These are phyloP conservation scores for Melocanna baccifera DNA, from an alignment of 176 grass and related monocot species.

Conservation along the genomic window DNA sequence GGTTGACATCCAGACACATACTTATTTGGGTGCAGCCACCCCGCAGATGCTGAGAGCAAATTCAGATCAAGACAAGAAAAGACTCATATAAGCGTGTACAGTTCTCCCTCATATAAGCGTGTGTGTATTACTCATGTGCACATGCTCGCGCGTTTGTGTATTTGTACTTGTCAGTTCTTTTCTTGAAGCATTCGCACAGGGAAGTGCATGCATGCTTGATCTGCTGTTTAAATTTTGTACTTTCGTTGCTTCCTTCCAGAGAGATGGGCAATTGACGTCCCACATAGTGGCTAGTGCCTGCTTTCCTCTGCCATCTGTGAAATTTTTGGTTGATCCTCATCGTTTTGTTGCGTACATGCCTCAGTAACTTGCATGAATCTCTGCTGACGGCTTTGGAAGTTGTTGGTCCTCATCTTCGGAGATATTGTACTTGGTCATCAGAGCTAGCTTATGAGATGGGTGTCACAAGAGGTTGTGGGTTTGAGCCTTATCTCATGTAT, in stretches of 20 bases:
- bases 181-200: not conserved
- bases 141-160: not conserved
- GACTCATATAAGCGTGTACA: not conserved
- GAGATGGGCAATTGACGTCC: not conserved
- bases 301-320: not conserved
- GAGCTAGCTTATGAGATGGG: too few relatives aligned
- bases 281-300: not conserved
- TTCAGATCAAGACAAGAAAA: not conserved
- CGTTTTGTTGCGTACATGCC: not conserved
- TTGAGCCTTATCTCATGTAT: too few relatives aligned
- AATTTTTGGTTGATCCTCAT: conserved; percentile 10
- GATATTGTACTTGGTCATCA: too few relatives aligned
- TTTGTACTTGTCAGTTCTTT: not conserved
- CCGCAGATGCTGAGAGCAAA: not conserved
- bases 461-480: too few relatives aligned
- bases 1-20: not conserved
- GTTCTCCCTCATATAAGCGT: not conserved
- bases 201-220: not conserved
- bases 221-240: conserved; percentile 23
- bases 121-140: not conserved
- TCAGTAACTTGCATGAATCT: not conserved
- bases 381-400: not conserved
- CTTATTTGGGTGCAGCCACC: not conserved
- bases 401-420: not conserved
- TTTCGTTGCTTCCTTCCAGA: not conserved